These are phyloP conservation scores for Bruguiera sexangula DNA, from an alignment of 345 rosid genomes.

Conservation along the genomic window DNA sequence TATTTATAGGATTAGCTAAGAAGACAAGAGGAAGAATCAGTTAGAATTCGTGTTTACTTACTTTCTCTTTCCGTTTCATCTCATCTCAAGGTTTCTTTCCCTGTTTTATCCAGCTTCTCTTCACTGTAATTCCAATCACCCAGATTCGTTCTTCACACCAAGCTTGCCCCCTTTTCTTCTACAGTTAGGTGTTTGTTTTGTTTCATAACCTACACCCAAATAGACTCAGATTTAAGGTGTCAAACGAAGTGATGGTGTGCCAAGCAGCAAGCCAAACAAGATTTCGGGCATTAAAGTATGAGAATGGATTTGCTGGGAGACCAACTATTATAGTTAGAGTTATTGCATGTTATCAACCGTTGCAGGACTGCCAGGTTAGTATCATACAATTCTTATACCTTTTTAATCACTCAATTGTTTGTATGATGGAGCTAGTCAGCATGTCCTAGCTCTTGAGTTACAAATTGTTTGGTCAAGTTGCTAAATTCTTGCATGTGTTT, in stretches of 20 bases:
- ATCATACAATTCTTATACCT: background rate
- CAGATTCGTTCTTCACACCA: background rate
- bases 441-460: background rate
- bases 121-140: slow-evolving; percentile 7
- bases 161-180: slow-evolving; percentile 1
- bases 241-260: slow-evolving; percentile 80
- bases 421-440: background rate
- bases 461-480: background rate
- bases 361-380: slow-evolving; percentile 96
- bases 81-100: slow-evolving; percentile 8
- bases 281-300: slow-evolving; percentile 86
- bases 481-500: background rate
- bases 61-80: slow-evolving; percentile 9
- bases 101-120: slow-evolving; percentile 1
- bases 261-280: slow-evolving; percentile 94
- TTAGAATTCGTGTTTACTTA: slow-evolving; percentile 6
- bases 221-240: slow-evolving; percentile 27
- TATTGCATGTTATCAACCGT: slow-evolving; percentile 93
- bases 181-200: slow-evolving; percentile 7
- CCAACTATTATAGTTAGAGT: slow-evolving; percentile 78
- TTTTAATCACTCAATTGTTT: slow-evolving; percentile 7
- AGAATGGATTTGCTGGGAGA: slow-evolving; percentile 79
- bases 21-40: background rate
- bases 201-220: slow-evolving; percentile 11
- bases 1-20: slow-evolving; percentile 48